Evolutionary conservation across 2,329 filamentous ascomycete species (phyloP), one percentile per base, ranked within the genome.

Genomic region (Leptographium wingfieldii): DNA sequence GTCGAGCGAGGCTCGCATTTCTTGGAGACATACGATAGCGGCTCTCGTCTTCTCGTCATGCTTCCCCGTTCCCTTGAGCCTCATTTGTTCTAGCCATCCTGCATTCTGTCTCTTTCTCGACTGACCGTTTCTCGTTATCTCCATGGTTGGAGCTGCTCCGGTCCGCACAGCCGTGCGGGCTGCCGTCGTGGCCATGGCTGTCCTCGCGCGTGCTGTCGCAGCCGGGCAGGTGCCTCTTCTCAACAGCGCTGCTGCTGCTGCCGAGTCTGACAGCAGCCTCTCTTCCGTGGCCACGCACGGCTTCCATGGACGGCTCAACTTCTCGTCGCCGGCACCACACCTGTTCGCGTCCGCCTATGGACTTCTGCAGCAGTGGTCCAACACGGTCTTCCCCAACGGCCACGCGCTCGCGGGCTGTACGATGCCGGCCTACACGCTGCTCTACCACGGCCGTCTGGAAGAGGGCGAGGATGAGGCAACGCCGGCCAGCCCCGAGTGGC

Each of bases 371-470:
- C 76, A 80, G 68, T 78, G 75, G 74, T 69, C 74, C 48, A 79
- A 80, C 67, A 78, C 77, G 1, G 75, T 78, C 65, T 79, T 78
- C 56, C 76, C 77, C 10, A 76, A 76, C 62, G 77, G 77, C 9
- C 75, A 80, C 65, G 72, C 71, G 38, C 71, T 80, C 57, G 74
- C 74, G 0, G 73, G 76, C 4, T 76, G 74, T 63, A 71, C 74
- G 46, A 71, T 80, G 4, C 72, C 76, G 5, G 69, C 74, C 14
- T 75, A 73, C 61, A 79, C 77, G 11, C 71, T 76, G 59, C 67
- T 80, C 46, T 79, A 79, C 67, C 78, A 80, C 66, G 77, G 77
- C 14, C 68, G 76, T 11, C 56, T 40, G n/a, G 60, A 40, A 2
- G 31, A 48, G 6, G 60, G 55, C 2, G 52, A 58, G 22, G 58